These are phyloP conservation scores for Talaromyces sp. DNA, from an alignment of 2,329 filamentous ascomycete species.

Conservation along the genomic window DNA sequence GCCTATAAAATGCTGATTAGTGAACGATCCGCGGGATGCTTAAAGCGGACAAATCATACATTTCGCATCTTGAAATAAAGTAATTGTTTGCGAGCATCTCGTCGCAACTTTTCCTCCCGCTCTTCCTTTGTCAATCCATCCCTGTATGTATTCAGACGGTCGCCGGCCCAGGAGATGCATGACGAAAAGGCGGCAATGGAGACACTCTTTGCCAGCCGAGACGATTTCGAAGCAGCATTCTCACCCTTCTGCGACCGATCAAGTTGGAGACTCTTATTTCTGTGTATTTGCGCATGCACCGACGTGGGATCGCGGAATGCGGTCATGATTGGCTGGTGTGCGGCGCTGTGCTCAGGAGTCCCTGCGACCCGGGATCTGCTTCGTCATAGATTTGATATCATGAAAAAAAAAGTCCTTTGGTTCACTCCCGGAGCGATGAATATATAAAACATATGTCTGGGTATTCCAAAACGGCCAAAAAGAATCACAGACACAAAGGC, in stretches of 20 bases:
- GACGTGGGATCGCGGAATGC: conserved; percentile 29
- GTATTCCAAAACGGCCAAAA: not conserved
- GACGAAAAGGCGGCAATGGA: conserved; percentile 32
- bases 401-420: not conserved
- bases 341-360: conserved; percentile 21
- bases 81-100: conserved; percentile 58
- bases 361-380: not conserved
- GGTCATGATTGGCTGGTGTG: conserved; percentile 28
- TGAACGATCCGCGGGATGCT: conserved; percentile 9
- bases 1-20: conserved; percentile 47
- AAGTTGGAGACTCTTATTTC: conserved; percentile 18
- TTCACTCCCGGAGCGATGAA: not conserved
- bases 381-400: not conserved
- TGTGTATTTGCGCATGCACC: conserved; percentile 26
- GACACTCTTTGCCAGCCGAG: conserved; percentile 22
- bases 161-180: conserved; percentile 32
- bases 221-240: not conserved
- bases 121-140: conserved; percentile 52
- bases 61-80: conserved; percentile 61
- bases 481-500: no score
- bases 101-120: conserved; percentile 42
- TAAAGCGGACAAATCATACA: conserved; percentile 41
- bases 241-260: conserved; percentile 1
- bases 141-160: conserved; percentile 37
- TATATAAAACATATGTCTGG: not conserved